Percentiles rank a stretch among this genome's conserved stretches.
Evolutionary conservation across 805 yeast genomes (phyloP).

Genomic region (Metschnikowia picachoensis): DNA sequence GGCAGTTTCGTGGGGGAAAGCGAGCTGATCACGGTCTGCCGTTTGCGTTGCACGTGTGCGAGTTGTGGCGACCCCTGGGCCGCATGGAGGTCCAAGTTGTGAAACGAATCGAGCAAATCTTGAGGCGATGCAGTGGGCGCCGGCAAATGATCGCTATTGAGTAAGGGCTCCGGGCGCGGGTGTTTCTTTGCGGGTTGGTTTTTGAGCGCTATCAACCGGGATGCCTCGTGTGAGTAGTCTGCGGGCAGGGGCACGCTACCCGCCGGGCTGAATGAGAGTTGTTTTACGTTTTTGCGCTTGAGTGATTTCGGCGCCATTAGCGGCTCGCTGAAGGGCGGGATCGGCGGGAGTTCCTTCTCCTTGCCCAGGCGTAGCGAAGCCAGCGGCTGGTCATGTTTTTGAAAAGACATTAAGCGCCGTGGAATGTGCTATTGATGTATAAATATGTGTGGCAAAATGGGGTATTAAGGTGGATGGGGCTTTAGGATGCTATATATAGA

Average conservation of each 20-base stretch:
- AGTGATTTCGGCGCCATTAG: slow-evolving; percentile 34
- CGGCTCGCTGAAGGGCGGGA: slow-evolving; percentile 25
- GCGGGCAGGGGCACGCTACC: neutral
- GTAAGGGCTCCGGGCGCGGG: slow-evolving; percentile 31
- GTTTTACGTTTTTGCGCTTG: slow-evolving; percentile 38
- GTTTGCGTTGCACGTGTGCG: slow-evolving; percentile 17
- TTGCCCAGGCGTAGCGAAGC: slow-evolving; percentile 9
- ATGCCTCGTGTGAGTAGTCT: slow-evolving; percentile 4
- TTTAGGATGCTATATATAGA: too few species aligned
- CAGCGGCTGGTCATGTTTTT: neutral
- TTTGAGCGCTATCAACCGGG: slow-evolving; percentile 11
- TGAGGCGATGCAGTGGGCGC: slow-evolving; percentile 2
- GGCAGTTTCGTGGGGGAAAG: slow-evolving; percentile 37
- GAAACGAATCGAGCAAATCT: slow-evolving; percentile 6
- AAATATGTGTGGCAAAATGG: too few species aligned
- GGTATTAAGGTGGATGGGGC: too few species aligned
- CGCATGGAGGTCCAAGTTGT: slow-evolving; percentile 7
- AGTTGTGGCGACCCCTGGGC: neutral
- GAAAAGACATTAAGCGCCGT: too few species aligned
- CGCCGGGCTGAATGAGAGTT: slow-evolving; percentile 21
- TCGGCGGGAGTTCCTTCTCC: slow-evolving; percentile 42
- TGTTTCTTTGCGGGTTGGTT: slow-evolving; percentile 20
- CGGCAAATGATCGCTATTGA: slow-evolving; percentile 18
- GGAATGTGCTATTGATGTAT: too few species aligned
- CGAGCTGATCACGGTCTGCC: slow-evolving; percentile 41